Percentiles rank a stretch among this genome's conserved stretches.
phyloP scores from a whole-genome alignment of 106 monocot genomes.

The Allium cepa region DNA sequence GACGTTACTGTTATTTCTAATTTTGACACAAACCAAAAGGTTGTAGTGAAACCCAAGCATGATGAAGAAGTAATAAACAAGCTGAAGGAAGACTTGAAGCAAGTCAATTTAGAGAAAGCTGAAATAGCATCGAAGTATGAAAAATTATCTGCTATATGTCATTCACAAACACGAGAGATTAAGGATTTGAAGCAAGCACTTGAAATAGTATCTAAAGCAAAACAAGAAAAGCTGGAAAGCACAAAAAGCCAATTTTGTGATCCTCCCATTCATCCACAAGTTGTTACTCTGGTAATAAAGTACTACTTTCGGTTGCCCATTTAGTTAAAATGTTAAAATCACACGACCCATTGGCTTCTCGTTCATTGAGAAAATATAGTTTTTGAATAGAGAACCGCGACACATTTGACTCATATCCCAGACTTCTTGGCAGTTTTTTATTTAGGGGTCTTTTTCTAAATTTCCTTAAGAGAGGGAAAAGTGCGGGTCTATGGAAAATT shows the following conservation, averaged over 20 bases:
- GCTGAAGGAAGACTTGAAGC: slow-evolving; percentile 65
- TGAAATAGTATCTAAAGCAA: slow-evolving; percentile 9
- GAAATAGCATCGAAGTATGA: slow-evolving; percentile 69
- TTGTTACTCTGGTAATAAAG: slow-evolving; percentile 21
- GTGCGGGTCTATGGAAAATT: too few species aligned
- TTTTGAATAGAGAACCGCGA: too few species aligned
- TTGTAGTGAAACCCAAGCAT: slow-evolving; percentile 8
- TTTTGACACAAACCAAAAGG: slow-evolving; percentile 39
- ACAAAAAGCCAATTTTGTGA: slow-evolving; percentile 13
- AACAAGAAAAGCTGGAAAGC: slow-evolving; percentile 22
- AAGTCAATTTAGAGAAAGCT: slow-evolving; percentile 56
- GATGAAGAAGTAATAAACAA: slow-evolving; percentile 38
- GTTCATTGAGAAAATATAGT: too few species aligned
- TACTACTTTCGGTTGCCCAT: too few species aligned
- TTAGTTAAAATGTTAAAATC: too few species aligned
- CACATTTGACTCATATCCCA: too few species aligned
- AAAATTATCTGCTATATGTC: slow-evolving; percentile 61
- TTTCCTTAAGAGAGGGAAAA: too few species aligned
- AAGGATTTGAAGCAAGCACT: slow-evolving; percentile 57
- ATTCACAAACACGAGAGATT: slow-evolving; percentile 68
- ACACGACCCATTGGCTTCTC: too few species aligned
- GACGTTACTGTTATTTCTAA: slow-evolving; percentile 34
- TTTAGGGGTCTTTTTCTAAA: too few species aligned
- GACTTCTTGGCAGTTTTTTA: too few species aligned
- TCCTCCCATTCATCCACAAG: slow-evolving; percentile 15